Percentiles rank a stretch among this genome's conserved stretches.
These are phyloP conservation scores for Puccinia novopanici DNA, from an alignment of 1,284 basidiomycete genomes.

Conservation along the genomic window DNA sequence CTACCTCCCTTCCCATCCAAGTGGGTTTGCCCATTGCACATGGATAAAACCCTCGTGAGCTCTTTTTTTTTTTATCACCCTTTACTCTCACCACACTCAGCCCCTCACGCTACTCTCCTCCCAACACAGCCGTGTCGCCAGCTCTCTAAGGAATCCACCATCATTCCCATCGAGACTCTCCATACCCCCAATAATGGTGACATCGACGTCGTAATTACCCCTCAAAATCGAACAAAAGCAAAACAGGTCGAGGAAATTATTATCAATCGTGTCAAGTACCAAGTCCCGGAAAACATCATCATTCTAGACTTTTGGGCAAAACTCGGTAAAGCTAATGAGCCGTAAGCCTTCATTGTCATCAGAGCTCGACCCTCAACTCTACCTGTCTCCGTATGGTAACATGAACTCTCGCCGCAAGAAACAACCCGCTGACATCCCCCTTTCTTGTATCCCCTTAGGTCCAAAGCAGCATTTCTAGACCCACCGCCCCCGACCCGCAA, in stretches of 20 bases:
- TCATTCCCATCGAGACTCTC: slow-evolving; percentile 15
- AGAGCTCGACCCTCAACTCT: background rate
- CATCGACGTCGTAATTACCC: slow-evolving; percentile 43
- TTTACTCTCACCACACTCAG: background rate
- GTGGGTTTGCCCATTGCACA: slow-evolving; percentile 47
- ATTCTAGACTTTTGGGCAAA: slow-evolving; percentile 49
- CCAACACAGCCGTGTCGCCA: slow-evolving; percentile 19
- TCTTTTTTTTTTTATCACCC: background rate
- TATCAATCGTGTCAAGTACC: slow-evolving; percentile 46
- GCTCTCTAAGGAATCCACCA: slow-evolving; percentile 25
- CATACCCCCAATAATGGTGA: slow-evolving; percentile 45
- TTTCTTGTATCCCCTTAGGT: background rate
- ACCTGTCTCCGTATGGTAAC: background rate
- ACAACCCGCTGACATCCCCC: too few species aligned
- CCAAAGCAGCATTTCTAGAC: background rate
- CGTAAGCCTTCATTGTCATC: background rate
- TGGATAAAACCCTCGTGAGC: slow-evolving; percentile 28
- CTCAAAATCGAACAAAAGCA: slow-evolving; percentile 32
- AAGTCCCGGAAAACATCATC: slow-evolving; percentile 48
- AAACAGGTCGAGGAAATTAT: slow-evolving; percentile 32
- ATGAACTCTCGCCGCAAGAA: background rate
- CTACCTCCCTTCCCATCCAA: slow-evolving; percentile 26
- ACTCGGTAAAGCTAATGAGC: slow-evolving; percentile 9
- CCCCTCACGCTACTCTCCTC: background rate
- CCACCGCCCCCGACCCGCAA: background rate